phyloP scores from a whole-genome alignment of 75 land plant genomes.

The Pseudotsuga menziesii region DNA sequence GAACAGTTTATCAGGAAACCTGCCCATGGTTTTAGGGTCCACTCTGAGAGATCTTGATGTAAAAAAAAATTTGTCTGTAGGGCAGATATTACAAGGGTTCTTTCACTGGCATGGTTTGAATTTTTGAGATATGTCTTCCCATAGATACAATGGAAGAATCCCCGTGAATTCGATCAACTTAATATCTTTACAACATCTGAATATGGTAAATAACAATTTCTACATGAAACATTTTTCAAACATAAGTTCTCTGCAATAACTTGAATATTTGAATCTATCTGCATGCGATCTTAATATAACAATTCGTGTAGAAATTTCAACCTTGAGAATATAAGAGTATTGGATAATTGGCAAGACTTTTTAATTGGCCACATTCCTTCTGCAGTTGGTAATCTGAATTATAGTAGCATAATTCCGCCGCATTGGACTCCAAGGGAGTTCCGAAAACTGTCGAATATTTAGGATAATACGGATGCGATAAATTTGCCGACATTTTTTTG shows the following conservation, averaged over 20 bases:
- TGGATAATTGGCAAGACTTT: conserved; percentile 57
- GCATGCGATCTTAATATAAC: conserved; percentile 30
- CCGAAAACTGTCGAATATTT: too few relatives aligned
- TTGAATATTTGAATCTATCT: conserved; percentile 69
- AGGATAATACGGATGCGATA: too few relatives aligned
- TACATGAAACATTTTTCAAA: too few relatives aligned
- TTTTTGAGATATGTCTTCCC: conserved; percentile 50
- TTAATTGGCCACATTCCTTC: too few relatives aligned
- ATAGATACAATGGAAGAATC: conserved; percentile 40
- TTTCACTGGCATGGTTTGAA: conserved; percentile 33
- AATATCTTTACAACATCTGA: conserved; percentile 45
- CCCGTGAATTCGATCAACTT: conserved; percentile 16
- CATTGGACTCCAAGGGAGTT: too few relatives aligned
- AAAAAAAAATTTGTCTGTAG: too few relatives aligned
- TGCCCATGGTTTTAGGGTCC: too few relatives aligned
- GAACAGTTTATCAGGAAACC: too few relatives aligned
- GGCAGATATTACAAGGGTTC: not conserved
- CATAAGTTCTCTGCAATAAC: conserved; percentile 13
- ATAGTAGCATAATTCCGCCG: too few relatives aligned
- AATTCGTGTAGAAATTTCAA: conserved; percentile 39
- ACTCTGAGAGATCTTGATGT: too few relatives aligned
- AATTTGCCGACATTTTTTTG: too few relatives aligned
- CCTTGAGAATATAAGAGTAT: conserved; percentile 21
- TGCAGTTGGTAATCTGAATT: too few relatives aligned
- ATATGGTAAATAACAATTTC: conserved; percentile 47